Conservation (phyloP, 148 eudicot genomes). For the Persicaria tinctoria region DNA sequence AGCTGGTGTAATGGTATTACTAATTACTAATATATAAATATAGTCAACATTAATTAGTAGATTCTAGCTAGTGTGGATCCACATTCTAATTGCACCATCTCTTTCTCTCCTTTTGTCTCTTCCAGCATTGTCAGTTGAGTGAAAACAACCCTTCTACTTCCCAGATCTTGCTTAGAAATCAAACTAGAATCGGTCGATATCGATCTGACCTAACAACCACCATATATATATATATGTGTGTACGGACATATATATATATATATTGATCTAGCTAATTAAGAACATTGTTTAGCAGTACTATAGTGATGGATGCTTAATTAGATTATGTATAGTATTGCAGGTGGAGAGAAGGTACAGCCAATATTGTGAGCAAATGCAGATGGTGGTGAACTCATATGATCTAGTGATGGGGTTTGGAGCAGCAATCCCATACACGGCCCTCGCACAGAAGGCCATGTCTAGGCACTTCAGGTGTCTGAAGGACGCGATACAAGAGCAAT, state of each 20-base stretch:
- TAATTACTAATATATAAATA: background rate
- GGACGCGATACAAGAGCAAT: conserved; percentile 58
- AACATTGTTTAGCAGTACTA: background rate
- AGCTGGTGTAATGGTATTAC: background rate
- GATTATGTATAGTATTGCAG: conserved; percentile 20
- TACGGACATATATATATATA: background rate
- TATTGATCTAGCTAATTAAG: background rate
- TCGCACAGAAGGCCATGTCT: conserved; percentile 95
- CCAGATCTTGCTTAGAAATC: background rate
- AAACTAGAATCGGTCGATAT: background rate
- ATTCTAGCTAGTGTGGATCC: too few species aligned
- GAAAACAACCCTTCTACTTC: conserved; percentile 28
- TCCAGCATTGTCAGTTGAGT: conserved; percentile 24
- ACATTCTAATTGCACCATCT: too few species aligned
- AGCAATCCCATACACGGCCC: conserved; percentile 71
- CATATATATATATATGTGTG: too few species aligned
- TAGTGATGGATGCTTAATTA: background rate
- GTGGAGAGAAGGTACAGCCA: conserved; percentile 86
- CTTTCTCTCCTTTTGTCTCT: conserved; percentile 3
- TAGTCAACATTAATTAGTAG: background rate
- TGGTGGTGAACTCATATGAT: conserved; percentile 90
- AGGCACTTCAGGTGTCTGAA: conserved; percentile 84
- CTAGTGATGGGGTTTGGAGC: conserved; percentile 83
- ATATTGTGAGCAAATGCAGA: conserved; percentile 92
- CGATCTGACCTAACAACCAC: too few species aligned